Conservation (phyloP, 345 rosid species). For the Barbarea vulgaris region DNA sequence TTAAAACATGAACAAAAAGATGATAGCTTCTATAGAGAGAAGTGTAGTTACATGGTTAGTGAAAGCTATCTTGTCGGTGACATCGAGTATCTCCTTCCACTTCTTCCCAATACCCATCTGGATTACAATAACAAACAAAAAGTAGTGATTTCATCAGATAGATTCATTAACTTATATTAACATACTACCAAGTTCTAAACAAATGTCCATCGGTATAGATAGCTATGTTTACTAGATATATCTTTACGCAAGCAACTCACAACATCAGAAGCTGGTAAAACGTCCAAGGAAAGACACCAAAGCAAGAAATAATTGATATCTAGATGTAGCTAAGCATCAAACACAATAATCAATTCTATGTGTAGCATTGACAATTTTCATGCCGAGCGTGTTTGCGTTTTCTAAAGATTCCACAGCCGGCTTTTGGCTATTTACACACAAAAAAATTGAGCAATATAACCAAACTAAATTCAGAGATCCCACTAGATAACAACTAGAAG, state of each 20-base stretch:
- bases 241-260: not conserved
- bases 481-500: not conserved
- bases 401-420: not conserved
- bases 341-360: not conserved
- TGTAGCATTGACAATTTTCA: not conserved
- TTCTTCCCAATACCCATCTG: conserved; percentile 91
- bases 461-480: not conserved
- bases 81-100: conserved; percentile 89
- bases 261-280: conserved; percentile 8
- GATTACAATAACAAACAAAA: conserved; percentile 21
- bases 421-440: not conserved
- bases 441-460: not conserved
- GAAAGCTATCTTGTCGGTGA: conserved; percentile 75
- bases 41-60: conserved; percentile 69
- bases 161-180: not conserved
- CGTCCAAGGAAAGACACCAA: not conserved
- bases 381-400: not conserved
- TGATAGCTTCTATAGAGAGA: not conserved
- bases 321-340: not conserved
- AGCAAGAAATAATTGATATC: not conserved
- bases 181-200: not conserved
- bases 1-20: not conserved
- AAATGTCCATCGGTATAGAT: not conserved
- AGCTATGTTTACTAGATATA: conserved; percentile 4
- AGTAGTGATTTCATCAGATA: not conserved